phyloP scores from a whole-genome alignment of 306 rosid genomes.

The Mimosa bimucronata region DNA sequence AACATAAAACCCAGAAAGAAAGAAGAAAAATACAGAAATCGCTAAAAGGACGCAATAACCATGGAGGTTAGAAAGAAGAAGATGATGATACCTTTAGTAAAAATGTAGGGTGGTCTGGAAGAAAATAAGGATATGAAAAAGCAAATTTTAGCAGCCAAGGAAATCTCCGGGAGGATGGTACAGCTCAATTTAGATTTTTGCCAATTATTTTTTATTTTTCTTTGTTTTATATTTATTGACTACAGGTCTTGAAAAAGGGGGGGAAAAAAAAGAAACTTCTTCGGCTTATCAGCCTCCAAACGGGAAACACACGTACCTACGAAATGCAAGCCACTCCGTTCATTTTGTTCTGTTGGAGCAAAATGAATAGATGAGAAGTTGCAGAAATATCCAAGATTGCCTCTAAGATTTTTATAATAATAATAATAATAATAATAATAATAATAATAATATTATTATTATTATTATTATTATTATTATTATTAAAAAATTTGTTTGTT shows the following conservation, averaged over 20 bases:
- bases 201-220: conserved; percentile 23
- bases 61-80: conserved; percentile 31
- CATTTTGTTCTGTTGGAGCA: background rate
- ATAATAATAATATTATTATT: too few species aligned
- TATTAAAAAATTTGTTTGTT: background rate
- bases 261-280: background rate
- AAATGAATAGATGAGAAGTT: background rate
- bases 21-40: background rate
- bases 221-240: conserved; percentile 46
- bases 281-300: conserved; percentile 25
- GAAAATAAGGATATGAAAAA: conserved; percentile 32
- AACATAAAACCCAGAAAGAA: background rate
- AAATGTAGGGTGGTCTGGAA: conserved; percentile 39
- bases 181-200: conserved; percentile 53
- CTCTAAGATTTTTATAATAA: background rate
- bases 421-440: background rate
- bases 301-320: conserved; percentile 26
- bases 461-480: too few species aligned
- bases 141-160: conserved; percentile 48
- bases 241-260: conserved; percentile 25
- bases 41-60: background rate
- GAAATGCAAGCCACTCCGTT: conserved; percentile 60
- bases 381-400: conserved; percentile 2
- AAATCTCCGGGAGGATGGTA: conserved; percentile 50
- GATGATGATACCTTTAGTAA: conserved; percentile 48